Evolutionary conservation across 2,329 filamentous ascomycete genomes (phyloP), one percentile per base, ranked within the genome.

Genomic region (Fusarium circinatum): DNA sequence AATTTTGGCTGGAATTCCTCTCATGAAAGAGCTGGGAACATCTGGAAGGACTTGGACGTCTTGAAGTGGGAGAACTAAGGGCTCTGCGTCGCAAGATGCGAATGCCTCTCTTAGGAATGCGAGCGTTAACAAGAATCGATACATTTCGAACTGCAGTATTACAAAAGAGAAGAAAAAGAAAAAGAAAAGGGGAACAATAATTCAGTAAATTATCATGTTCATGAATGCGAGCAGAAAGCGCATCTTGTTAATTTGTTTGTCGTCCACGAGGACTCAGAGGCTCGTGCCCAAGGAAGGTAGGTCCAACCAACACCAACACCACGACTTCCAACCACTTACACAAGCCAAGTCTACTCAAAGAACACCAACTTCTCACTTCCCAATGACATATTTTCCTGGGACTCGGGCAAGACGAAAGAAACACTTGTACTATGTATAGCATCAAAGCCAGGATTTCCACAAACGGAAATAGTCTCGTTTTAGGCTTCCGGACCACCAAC

Each of bases 21-120:
- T 77, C 76, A 82, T 79, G 22, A 74, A 62, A 0, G 81, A 82
- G 44, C 75, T 61, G 6, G 57, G n/a, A 3, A 79, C 70, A 1
- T 69, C 58, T 12, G 77, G 59, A 4, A 76, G 55, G 30, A 81
- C 75, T 49, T 77, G 75, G 2, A 78, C 68, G 20, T 78, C 76
- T 54, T 59, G 62, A 17, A 79, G 70, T 0, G 71, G 63, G 1
- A 78, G 56, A 22, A 38, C 55, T 6, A 68, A 34, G 7, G 72
- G 74, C 12, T 75, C 62, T 26, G 45, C 54, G 22, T 73, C 47
- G 68, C 74, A 76, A 65, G 61, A 44, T 10, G 66, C 55, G n/a
- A 47, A 10, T 6, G 42, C 44, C 20, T 28, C 28, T 26, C 49
- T 28, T 7, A 64, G 1, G n/a, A 60, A 36, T 41, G 58, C 34